Percentiles rank a stretch among this genome's conserved stretches.
phyloP scores from a whole-genome alignment of 345 rosid genomes.

The Hibiscus mutabilis region DNA sequence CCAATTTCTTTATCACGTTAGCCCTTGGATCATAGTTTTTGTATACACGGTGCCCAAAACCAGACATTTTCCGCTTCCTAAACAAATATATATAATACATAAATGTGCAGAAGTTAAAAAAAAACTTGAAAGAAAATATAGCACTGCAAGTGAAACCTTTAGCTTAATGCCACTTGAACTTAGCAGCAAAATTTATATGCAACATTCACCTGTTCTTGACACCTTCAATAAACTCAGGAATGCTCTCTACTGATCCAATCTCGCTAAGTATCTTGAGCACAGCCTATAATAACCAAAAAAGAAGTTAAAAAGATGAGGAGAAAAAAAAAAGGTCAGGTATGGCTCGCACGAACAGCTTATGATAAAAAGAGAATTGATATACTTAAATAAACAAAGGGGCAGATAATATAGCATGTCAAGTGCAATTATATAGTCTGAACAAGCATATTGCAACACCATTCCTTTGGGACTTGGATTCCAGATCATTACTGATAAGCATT shows the following conservation, averaged over 20 bases:
- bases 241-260: constrained; percentile 83
- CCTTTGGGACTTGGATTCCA: not conserved
- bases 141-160: not conserved
- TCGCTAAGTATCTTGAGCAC: constrained; percentile 95
- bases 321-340: constrained; percentile 2
- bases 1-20: constrained; percentile 79
- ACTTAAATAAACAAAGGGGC: not conserved
- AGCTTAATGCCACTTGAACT: not conserved
- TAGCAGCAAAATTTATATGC: not conserved
- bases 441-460: not conserved
- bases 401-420: not conserved
- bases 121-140: constrained; percentile 1
- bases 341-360: constrained; percentile 1
- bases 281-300: constrained; percentile 47
- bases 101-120: not conserved
- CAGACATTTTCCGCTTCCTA: constrained; percentile 99
- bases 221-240: constrained; percentile 88
- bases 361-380: constrained; percentile 2
- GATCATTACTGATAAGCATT: not conserved
- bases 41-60: constrained; percentile 98
- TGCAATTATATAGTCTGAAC: constrained; percentile 9
- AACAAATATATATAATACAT: not conserved
- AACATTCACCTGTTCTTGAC: constrained; percentile 75
- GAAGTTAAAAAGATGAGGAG: not conserved
- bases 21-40: constrained; percentile 98